A percentile compares a stretch with the other conserved stretches of the same genome.
These are phyloP conservation scores for Davidsoniella virescens DNA, from an alignment of 2,329 filamentous ascomycete genomes.

Conservation along the genomic window DNA sequence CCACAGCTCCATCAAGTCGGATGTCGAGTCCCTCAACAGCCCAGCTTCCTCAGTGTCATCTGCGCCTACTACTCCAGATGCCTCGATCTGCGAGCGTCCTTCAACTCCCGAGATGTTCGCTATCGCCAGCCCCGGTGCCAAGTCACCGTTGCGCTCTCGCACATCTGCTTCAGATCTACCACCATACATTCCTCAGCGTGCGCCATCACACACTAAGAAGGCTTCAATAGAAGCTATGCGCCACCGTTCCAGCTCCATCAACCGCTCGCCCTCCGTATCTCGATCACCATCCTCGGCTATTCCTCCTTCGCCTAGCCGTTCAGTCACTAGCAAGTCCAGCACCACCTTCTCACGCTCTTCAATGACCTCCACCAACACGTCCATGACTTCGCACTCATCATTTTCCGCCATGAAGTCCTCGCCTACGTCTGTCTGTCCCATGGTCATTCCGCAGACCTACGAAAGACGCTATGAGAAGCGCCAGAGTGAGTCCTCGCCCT, in stretches of 20 bases:
- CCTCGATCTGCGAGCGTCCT: conserved; percentile 37
- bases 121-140: conserved; percentile 29
- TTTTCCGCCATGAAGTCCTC: conserved; percentile 18
- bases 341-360: conserved; percentile 17
- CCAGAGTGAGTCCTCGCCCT: conserved; percentile 47
- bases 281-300: conserved; percentile 42
- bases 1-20: conserved; percentile 36
- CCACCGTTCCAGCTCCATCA: conserved; percentile 42
- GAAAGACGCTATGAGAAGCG: conserved; percentile 19
- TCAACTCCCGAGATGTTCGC: conserved; percentile 46
- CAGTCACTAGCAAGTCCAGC: conserved; percentile 15
- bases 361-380: conserved; percentile 9
- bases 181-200: conserved; percentile 59
- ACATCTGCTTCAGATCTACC: conserved; percentile 29
- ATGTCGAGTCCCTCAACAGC: conserved; percentile 56
- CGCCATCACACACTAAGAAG: conserved; percentile 79
- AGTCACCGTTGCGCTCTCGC: conserved; percentile 22
- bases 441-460: conserved; percentile 21
- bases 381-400: conserved; percentile 10
- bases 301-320: conserved; percentile 34
- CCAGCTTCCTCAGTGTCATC: conserved; percentile 37
- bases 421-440: conserved; percentile 18
- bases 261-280: conserved; percentile 34
- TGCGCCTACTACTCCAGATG: conserved; percentile 53
- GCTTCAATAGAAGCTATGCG: conserved; percentile 58